These are phyloP conservation scores for Jasminum sambac DNA, from an alignment of 257 asterid species.

Conservation along the genomic window DNA sequence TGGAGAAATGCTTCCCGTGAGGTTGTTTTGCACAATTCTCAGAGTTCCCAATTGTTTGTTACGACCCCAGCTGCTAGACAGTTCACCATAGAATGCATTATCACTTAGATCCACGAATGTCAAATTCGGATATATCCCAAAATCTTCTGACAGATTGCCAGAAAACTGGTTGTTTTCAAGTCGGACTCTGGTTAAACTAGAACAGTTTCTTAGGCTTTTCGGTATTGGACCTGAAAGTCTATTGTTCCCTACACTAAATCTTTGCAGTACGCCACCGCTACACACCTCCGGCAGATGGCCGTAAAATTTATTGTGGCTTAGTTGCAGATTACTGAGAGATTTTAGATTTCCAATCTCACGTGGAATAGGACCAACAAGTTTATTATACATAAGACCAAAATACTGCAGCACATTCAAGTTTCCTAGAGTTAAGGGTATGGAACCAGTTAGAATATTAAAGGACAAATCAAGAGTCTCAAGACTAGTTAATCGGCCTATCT, in stretches of 20 bases:
- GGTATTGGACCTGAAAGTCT: constrained; percentile 22
- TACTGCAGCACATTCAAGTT: background rate
- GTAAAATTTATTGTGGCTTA: constrained; percentile 12
- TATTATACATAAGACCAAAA: background rate
- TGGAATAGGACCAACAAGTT: background rate
- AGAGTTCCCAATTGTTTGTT: background rate
- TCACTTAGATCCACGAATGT: background rate
- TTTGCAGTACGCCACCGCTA: background rate
- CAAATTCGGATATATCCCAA: constrained; percentile 13
- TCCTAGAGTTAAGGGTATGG: constrained; percentile 18
- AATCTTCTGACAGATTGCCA: constrained; percentile 12
- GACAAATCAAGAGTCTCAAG: background rate
- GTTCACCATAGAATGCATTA: constrained; percentile 11
- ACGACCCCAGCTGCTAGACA: no score
- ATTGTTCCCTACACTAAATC: background rate
- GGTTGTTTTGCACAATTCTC: constrained; percentile 1
- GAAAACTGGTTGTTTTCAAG: constrained; percentile 8
- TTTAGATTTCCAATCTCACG: constrained; percentile 13
- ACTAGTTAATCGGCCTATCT: constrained; percentile 14
- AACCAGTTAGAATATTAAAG: constrained; percentile 5
- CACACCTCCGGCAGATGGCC: constrained; percentile 13
- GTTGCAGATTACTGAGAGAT: no score
- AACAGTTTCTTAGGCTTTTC: constrained; percentile 1
- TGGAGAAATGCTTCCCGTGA: constrained; percentile 17
- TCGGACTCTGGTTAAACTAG: background rate